Evolutionary conservation across 345 rosid genomes (phyloP).

Genomic region (Sonneratia alba): DNA sequence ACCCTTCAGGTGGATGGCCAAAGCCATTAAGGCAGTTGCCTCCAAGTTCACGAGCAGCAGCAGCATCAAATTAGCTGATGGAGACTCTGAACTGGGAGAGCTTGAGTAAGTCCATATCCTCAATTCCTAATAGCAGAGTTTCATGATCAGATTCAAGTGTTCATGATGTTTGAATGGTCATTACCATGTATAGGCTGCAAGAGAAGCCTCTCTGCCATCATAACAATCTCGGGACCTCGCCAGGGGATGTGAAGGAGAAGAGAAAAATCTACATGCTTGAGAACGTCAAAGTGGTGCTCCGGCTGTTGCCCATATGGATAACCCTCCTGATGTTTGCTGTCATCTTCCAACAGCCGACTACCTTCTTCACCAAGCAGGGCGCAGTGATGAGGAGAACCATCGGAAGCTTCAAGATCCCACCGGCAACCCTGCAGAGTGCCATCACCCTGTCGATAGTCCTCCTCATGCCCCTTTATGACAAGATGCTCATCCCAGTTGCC

Average conservation of each 20-base stretch:
- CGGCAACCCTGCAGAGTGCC: constrained; percentile 82
- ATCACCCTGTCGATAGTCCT: constrained; percentile 83
- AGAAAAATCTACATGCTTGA: constrained; percentile 12
- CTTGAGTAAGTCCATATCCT: constrained; percentile 55
- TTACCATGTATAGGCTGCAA: constrained; percentile 46
- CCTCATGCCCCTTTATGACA: constrained; percentile 74
- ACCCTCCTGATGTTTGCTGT: constrained; percentile 86
- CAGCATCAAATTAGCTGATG: constrained; percentile 25
- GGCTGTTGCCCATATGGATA: constrained; percentile 81
- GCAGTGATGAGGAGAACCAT: constrained; percentile 70
- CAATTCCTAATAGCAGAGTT: neutral
- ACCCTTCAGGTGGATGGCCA: constrained; percentile 21
- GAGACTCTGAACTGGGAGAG: constrained; percentile 37
- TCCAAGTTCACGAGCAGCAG: constrained; percentile 19
- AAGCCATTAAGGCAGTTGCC: constrained; percentile 25
- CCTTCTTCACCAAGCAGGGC: constrained; percentile 92
- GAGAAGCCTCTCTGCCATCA: constrained; percentile 62
- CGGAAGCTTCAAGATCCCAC: constrained; percentile 77
- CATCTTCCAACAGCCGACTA: constrained; percentile 76
- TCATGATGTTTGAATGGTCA: constrained; percentile 7
- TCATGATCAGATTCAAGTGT: neutral
- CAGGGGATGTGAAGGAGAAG: constrained; percentile 10
- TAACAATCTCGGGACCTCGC: constrained; percentile 8
- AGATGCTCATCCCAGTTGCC: constrained; percentile 46
- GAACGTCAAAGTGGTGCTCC: constrained; percentile 37